phyloP scores from a whole-genome alignment of 2,329 filamentous ascomycete genomes.

The Phialophora verrucosa region DNA sequence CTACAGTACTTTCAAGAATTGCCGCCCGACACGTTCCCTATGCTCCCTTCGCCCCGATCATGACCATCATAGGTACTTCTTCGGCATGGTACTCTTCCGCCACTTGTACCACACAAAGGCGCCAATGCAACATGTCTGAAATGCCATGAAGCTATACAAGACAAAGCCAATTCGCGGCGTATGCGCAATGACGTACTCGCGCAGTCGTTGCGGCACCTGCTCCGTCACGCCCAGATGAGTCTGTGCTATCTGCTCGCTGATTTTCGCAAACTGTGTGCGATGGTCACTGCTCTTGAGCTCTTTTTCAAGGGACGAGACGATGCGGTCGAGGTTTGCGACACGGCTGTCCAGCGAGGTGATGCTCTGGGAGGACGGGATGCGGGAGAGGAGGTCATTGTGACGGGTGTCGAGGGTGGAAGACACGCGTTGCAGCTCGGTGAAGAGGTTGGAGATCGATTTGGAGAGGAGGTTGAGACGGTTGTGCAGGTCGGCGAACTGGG shows the following conservation, averaged over 20 bases:
- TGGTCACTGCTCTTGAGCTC: slow-evolving; percentile 59
- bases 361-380: slow-evolving; percentile 47
- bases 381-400: slow-evolving; percentile 57
- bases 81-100: slow-evolving; percentile 75
- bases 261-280: slow-evolving; percentile 58
- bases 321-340: slow-evolving; percentile 60
- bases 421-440: slow-evolving; percentile 59
- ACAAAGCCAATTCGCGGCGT: slow-evolving; percentile 65
- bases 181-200: slow-evolving; percentile 38
- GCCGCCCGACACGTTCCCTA: too few relatives aligned
- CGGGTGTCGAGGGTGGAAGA: slow-evolving; percentile 58
- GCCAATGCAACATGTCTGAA: slow-evolving; percentile 72
- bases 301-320: slow-evolving; percentile 57
- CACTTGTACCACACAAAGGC: slow-evolving; percentile 81
- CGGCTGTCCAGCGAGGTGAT: slow-evolving; percentile 52
- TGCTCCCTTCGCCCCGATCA: too few relatives aligned
- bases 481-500: slow-evolving; percentile 83
- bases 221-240: slow-evolving; percentile 60
- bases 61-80: slow-evolving; percentile 77
- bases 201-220: slow-evolving; percentile 52
- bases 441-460: slow-evolving; percentile 63
- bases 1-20: background rate
- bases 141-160: slow-evolving; percentile 73
- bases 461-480: slow-evolving; percentile 72
- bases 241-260: slow-evolving; percentile 60